Percentiles rank a stretch among this genome's conserved stretches.
Conservation (phyloP, 2,329 filamentous ascomycete genomes). For the Alternaria rosae region DNA sequence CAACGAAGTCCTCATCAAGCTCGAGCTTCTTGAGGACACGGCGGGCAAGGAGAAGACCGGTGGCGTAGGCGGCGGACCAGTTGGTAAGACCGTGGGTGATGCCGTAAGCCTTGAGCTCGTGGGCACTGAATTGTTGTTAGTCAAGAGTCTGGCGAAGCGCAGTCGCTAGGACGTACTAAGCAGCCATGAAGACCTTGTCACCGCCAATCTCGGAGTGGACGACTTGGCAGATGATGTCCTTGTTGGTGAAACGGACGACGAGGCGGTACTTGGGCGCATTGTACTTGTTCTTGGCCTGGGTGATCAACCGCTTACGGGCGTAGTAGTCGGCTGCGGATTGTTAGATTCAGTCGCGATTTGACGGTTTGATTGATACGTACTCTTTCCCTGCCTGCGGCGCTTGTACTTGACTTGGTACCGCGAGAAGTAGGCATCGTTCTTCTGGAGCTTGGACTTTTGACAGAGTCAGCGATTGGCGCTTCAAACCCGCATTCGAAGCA, state of each 20-base stretch:
- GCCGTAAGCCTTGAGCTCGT: constrained; percentile 98
- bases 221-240: constrained; percentile 98
- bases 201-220: constrained; percentile 94
- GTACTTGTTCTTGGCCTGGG: constrained; percentile 99
- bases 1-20: constrained; percentile 88
- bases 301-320: constrained; percentile 98
- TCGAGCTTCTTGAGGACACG: constrained; percentile 97
- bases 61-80: constrained; percentile 97
- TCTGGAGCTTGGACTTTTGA: constrained; percentile 89
- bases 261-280: constrained; percentile 99
- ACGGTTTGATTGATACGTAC: constrained; percentile 67
- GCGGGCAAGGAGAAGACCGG: constrained; percentile 95
- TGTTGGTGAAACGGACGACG: constrained; percentile 99
- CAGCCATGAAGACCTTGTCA: constrained; percentile 85
- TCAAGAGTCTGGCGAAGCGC: not conserved
- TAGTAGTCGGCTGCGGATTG: constrained; percentile 92
- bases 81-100: constrained; percentile 99
- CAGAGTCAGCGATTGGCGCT: constrained; percentile 99
- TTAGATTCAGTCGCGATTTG: constrained; percentile 51
- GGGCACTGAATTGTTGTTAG: constrained; percentile 60
- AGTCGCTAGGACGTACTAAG: constrained; percentile 30
- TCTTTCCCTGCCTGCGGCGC: constrained; percentile 95
- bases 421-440: constrained; percentile 99
- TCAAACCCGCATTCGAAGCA: constrained; percentile 90
- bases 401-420: constrained; percentile 99